Percentiles rank a stretch among this genome's conserved stretches.
phyloP scores from a whole-genome alignment of 2,329 filamentous ascomycete species.

The Botrytis pseudocinerea region DNA sequence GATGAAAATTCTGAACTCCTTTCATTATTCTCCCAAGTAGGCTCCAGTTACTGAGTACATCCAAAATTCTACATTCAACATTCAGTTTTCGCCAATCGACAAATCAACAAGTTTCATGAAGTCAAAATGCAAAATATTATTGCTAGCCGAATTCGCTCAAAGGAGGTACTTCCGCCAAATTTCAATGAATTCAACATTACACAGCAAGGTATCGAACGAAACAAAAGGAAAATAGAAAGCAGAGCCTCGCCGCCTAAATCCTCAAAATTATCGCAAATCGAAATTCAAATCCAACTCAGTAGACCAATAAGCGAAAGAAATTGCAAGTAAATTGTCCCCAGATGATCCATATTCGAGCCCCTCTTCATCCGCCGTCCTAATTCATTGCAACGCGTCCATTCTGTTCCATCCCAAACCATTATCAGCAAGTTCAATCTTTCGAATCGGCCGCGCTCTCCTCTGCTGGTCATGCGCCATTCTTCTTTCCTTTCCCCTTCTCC shows the following conservation, averaged over 20 bases:
- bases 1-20: background rate
- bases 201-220: background rate
- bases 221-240: background rate
- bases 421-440: constrained; percentile 7
- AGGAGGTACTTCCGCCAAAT: background rate
- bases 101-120: background rate
- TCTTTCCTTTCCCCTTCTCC: constrained; percentile 6
- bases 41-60: background rate
- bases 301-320: background rate
- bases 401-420: too few species aligned
- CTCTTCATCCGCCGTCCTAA: background rate
- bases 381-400: background rate
- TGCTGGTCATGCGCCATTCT: background rate
- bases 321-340: background rate
- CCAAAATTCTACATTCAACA: background rate
- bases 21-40: background rate
- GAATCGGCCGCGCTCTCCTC: background rate
- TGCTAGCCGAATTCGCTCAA: background rate
- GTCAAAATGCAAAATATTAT: background rate
- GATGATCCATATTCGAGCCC: background rate
- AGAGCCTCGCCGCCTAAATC: background rate
- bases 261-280: background rate
- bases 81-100: background rate
- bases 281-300: background rate
- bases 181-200: background rate